Conservation (phyloP, 257 asterid species). For the Rehmannia glutinosa region DNA sequence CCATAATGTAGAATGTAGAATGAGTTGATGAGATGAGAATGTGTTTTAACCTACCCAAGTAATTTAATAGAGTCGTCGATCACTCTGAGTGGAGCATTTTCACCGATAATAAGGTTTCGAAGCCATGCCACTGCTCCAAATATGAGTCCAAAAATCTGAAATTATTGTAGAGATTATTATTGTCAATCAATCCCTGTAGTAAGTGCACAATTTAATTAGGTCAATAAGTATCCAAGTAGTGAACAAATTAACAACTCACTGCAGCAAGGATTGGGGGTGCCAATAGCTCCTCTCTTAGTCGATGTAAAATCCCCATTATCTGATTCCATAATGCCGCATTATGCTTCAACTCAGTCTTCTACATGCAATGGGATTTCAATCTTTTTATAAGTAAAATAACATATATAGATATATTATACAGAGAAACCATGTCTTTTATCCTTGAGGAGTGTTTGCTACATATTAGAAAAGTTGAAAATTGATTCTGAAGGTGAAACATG, state of each 20-base stretch:
- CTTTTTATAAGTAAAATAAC: background rate
- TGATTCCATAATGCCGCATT: conserved; percentile 20
- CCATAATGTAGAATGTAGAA: background rate
- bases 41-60: conserved; percentile 49
- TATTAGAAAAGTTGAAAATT: too few relatives aligned
- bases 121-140: conserved; percentile 65
- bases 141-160: conserved; percentile 53
- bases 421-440: too few relatives aligned
- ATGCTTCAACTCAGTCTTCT: conserved; percentile 17
- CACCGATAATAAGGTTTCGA: conserved; percentile 56
- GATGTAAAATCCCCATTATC: conserved; percentile 27
- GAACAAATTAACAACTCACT: conserved; percentile 33
- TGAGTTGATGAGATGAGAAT: too few relatives aligned
- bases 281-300: conserved; percentile 50
- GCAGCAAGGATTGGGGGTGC: conserved; percentile 75
- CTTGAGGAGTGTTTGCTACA: too few relatives aligned
- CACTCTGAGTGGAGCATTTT: conserved; percentile 61
- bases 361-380: background rate
- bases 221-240: too few relatives aligned
- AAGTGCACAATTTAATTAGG: background rate
- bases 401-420: background rate
- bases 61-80: conserved; percentile 48
- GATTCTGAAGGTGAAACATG: too few relatives aligned
- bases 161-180: background rate
- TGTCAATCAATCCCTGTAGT: background rate